A percentile compares a stretch with the other conserved stretches of the same genome.
Evolutionary conservation across 306 rosid genomes (phyloP).

Genomic region (Cicer pinnatifidum): DNA sequence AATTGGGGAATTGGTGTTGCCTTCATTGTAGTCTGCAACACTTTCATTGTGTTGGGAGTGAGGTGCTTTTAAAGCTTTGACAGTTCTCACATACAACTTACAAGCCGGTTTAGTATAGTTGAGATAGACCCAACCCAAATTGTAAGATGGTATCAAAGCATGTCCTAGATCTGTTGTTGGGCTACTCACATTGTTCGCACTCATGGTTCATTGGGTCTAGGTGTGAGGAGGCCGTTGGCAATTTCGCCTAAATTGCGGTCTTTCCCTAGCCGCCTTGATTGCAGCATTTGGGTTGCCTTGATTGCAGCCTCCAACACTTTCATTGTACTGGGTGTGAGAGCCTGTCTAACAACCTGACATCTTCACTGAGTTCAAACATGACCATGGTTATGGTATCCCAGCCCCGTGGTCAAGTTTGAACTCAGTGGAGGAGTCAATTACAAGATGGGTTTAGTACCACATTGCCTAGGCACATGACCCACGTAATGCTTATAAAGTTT

Average conservation of each 20-base stretch:
- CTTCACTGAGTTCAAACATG: too few species aligned
- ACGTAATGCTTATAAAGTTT: background rate
- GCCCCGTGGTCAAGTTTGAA: too few species aligned
- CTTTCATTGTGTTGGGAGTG: background rate
- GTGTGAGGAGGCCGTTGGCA: background rate
- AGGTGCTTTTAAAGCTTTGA: background rate
- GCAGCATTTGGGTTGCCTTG: slow-evolving; percentile 5
- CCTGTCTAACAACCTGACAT: background rate
- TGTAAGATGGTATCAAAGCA: too few species aligned
- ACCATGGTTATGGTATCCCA: too few species aligned
- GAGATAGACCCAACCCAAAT: background rate
- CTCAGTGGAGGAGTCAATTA: background rate
- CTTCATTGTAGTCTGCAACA: background rate
- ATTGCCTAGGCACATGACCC: background rate
- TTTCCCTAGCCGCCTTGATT: background rate
- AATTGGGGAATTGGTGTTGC: background rate
- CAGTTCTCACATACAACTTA: background rate
- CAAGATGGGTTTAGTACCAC: background rate
- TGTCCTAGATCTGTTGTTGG: too few species aligned
- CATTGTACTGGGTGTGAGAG: background rate
- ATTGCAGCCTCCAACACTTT: background rate
- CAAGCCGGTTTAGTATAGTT: background rate
- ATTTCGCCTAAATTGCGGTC: background rate
- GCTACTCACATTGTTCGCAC: too few species aligned
- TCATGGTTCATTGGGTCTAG: too few species aligned